phyloP scores from a whole-genome alignment of 1,284 basidiomycete genomes.

The Trametes sp. region DNA sequence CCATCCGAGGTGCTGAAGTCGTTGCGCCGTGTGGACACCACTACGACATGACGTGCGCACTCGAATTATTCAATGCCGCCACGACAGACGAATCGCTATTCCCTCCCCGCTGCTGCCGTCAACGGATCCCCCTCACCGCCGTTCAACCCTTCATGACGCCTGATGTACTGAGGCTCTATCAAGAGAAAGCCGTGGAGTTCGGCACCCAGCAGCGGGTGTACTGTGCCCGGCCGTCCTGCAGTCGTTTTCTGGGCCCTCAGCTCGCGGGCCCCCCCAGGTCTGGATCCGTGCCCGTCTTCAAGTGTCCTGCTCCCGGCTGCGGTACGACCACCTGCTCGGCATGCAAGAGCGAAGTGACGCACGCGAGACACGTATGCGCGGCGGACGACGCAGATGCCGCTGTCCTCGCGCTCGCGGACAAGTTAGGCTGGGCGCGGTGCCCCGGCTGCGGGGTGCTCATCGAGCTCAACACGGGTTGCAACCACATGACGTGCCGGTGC shows the following conservation, averaged over 20 bases:
- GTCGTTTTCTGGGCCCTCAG: slow-evolving; percentile 44
- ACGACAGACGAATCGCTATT: slow-evolving; percentile 19
- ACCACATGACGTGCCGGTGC: slow-evolving; percentile 57
- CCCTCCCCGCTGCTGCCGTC: slow-evolving; percentile 46
- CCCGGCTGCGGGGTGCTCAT: slow-evolving; percentile 52
- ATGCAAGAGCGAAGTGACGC: slow-evolving; percentile 15
- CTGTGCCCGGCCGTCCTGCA: slow-evolving; percentile 45
- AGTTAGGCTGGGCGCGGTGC: slow-evolving; percentile 52
- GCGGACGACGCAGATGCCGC: slow-evolving; percentile 26
- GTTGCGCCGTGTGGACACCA: slow-evolving; percentile 42
- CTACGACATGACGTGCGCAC: slow-evolving; percentile 44
- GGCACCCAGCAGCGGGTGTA: slow-evolving; percentile 45
- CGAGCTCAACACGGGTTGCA: slow-evolving; percentile 51
- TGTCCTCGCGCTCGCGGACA: slow-evolving; percentile 43
- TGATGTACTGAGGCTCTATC: slow-evolving; percentile 32
- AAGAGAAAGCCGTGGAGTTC: slow-evolving; percentile 36
- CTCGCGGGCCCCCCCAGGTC: slow-evolving; percentile 12
- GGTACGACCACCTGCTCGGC: slow-evolving; percentile 29
- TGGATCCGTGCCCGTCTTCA: slow-evolving; percentile 13
- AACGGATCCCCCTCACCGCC: slow-evolving; percentile 36
- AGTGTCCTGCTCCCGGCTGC: slow-evolving; percentile 30
- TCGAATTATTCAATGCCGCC: slow-evolving; percentile 42
- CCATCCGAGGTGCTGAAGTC: too few relatives aligned
- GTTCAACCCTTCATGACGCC: slow-evolving; percentile 37
- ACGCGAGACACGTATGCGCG: slow-evolving; percentile 31